Conservation (phyloP, 2,329 filamentous ascomycete species). For the Sordariomycetes sp. region DNA sequence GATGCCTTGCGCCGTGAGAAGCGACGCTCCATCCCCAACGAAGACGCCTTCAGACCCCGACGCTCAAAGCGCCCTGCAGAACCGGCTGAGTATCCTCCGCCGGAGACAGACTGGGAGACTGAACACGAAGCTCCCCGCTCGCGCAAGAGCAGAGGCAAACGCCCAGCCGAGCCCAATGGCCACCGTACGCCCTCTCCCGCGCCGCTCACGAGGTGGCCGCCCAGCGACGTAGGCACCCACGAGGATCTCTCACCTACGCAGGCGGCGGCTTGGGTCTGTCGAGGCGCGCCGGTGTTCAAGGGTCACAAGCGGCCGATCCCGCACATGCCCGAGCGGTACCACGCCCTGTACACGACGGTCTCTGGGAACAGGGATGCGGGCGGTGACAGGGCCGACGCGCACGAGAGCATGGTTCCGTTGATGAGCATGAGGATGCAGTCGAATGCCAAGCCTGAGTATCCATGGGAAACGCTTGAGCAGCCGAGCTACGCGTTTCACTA, state of each 20-base stretch:
- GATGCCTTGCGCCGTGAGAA: neutral
- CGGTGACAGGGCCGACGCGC: slow-evolving; percentile 38
- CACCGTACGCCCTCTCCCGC: slow-evolving; percentile 5
- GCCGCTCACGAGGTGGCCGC: slow-evolving; percentile 48
- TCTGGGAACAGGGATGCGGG: slow-evolving; percentile 31
- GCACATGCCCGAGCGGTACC: slow-evolving; percentile 46
- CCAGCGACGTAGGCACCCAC: slow-evolving; percentile 34
- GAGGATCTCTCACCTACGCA: slow-evolving; percentile 43
- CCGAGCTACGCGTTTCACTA: slow-evolving; percentile 62
- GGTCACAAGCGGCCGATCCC: slow-evolving; percentile 45
- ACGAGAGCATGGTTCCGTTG: slow-evolving; percentile 48
- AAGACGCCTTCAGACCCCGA: neutral
- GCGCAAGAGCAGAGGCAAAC: slow-evolving; percentile 5
- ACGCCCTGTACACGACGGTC: slow-evolving; percentile 42
- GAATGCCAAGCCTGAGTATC: slow-evolving; percentile 31
- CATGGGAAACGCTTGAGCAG: slow-evolving; percentile 67
- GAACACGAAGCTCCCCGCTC: slow-evolving; percentile 2
- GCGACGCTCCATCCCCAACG: neutral
- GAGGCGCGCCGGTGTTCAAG: slow-evolving; percentile 46
- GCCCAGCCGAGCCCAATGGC: slow-evolving; percentile 1
- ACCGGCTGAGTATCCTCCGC: neutral
- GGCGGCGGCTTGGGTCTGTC: slow-evolving; percentile 48
- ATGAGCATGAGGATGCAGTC: slow-evolving; percentile 44
- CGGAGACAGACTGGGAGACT: slow-evolving; percentile 5
- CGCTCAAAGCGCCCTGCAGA: neutral